A percentile compares a stretch with the other conserved stretches of the same genome.
Evolutionary conservation across 257 asterid genomes (phyloP).

Genomic region (Solanum etuberosum): DNA sequence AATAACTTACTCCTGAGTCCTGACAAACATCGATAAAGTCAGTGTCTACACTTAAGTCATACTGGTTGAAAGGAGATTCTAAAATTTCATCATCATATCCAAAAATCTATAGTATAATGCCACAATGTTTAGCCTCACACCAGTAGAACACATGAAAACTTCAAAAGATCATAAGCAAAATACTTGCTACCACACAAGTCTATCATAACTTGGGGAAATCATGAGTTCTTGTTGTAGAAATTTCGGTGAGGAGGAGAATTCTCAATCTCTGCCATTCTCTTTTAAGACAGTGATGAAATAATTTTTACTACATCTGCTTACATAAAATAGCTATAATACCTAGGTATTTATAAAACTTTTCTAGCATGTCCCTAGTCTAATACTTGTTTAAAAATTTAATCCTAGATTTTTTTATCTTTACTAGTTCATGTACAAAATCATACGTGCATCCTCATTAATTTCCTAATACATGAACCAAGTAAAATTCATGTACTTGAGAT

Average conservation of each 20-base stretch:
- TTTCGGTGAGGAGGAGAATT: background rate
- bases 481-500: background rate
- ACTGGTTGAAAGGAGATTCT: background rate
- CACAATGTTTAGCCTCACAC: background rate
- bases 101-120: background rate
- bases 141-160: background rate
- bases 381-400: background rate
- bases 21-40: background rate
- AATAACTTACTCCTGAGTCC: background rate
- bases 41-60: background rate
- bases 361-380: background rate
- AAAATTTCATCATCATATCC: background rate
- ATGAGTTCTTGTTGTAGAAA: background rate
- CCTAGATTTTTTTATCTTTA: background rate
- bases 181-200: background rate
- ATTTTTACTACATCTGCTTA: background rate
- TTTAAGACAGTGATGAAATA: background rate
- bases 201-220: background rate
- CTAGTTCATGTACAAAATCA: background rate
- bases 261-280: background rate
- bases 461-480: background rate
- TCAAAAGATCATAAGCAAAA: background rate
- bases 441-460: background rate
- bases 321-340: background rate
- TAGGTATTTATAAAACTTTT: background rate